phyloP scores from a whole-genome alignment of 2,329 filamentous ascomycete species.

The Colletotrichum sp. region DNA sequence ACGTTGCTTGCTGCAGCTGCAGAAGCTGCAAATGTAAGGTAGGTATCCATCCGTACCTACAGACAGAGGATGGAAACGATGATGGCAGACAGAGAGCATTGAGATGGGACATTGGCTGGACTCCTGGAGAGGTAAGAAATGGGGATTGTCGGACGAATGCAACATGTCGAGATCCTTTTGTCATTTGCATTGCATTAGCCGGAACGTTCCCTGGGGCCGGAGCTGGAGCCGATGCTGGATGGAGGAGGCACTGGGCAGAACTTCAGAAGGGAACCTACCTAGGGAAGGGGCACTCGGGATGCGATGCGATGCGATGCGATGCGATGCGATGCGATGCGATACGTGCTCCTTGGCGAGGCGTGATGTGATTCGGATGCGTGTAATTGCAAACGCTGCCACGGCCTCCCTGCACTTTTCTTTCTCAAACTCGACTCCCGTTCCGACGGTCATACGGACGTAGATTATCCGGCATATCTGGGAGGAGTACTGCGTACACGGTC shows the following conservation, averaged over 20 bases:
- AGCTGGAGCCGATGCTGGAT: background rate
- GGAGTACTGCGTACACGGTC: background rate
- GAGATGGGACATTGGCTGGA: background rate
- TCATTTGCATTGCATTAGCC: conserved; percentile 23
- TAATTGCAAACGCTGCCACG: background rate
- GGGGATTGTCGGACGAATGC: background rate
- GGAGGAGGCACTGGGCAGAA: background rate
- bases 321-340: background rate
- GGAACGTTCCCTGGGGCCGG: conserved; percentile 6
- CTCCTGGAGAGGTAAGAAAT: background rate
- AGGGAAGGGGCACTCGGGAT: background rate
- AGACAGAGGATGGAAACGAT: background rate
- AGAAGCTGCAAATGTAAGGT: background rate
- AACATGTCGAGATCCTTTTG: conserved; percentile 5
- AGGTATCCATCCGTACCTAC: background rate
- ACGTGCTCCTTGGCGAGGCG: background rate
- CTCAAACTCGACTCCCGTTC: background rate
- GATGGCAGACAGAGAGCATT: background rate
- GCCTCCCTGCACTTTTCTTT: background rate
- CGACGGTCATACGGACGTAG: background rate
- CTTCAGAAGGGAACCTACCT: background rate
- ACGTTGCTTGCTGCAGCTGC: background rate
- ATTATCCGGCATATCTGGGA: background rate
- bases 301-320: background rate
- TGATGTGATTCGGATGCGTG: background rate